Percentiles rank a stretch among this genome's conserved stretches.
Evolutionary conservation across 208 protist genomes (phyloP).

Genomic region (Crithidia expoeki): DNA sequence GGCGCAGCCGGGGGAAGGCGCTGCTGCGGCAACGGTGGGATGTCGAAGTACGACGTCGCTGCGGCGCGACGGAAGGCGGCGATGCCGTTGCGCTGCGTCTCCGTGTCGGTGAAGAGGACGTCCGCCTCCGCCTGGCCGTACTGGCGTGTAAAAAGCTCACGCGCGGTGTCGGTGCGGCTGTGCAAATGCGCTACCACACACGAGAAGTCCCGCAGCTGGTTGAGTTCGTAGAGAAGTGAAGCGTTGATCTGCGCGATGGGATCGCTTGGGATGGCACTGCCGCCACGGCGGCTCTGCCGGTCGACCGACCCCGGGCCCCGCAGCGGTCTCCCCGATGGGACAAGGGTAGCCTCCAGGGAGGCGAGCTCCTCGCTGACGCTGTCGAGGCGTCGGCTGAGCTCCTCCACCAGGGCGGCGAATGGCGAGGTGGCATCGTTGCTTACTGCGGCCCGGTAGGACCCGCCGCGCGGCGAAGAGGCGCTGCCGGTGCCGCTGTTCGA

Average conservation of each 20-base stretch:
- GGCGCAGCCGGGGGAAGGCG: not conserved
- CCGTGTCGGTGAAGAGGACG: conserved; percentile 52
- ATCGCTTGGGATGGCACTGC: conserved; percentile 29
- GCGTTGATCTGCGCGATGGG: conserved; percentile 66
- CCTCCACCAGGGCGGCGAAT: conserved; percentile 42
- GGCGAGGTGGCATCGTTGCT: conserved; percentile 28
- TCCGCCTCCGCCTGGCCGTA: conserved; percentile 77
- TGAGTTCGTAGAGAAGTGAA: conserved; percentile 69
- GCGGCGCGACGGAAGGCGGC: conserved; percentile 25
- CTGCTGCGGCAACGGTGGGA: conserved; percentile 33
- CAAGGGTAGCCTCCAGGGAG: conserved; percentile 58
- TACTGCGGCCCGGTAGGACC: conserved; percentile 24
- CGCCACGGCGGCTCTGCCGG: conserved; percentile 16
- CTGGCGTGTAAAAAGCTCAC: conserved; percentile 64
- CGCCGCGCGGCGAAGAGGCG: conserved; percentile 13
- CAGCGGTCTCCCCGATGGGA: conserved; percentile 32
- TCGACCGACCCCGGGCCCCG: conserved; percentile 6
- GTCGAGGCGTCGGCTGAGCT: conserved; percentile 49
- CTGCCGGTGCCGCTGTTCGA: not conserved
- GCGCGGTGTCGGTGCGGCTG: conserved; percentile 47
- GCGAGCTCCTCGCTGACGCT: conserved; percentile 38
- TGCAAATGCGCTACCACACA: conserved; percentile 63
- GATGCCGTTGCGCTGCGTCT: conserved; percentile 38
- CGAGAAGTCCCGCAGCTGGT: conserved; percentile 57
- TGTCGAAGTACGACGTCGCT: conserved; percentile 33